Base-by-base conservation (phyloP, 164 flowering plant genomes). In the Aristolochia californica region DNA sequence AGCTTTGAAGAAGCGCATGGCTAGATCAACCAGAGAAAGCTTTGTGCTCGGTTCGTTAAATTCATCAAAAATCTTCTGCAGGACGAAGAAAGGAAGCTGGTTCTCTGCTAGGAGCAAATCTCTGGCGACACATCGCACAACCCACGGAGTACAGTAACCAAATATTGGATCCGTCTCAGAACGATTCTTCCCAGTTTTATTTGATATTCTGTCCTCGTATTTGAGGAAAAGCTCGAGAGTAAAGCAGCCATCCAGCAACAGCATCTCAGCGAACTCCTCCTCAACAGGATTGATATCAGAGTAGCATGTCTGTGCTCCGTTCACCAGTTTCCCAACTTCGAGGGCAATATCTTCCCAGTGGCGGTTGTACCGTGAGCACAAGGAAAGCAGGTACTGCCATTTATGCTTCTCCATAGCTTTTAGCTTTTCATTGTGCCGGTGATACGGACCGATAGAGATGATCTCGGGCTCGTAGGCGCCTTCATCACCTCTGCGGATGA, bases 401-500 rank as follows among this genome's bases (percentile, higher is more conserved):
- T 81, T 78, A 48, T 75, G 79, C 5, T 65, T 56, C 22, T 84
- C 82, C 83, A 80, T 77, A 53, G 53, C 67, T 24, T 68, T 58
- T 0, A 75, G 72, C 5, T 68, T 27, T 9, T 62, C 18, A 17
- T 70, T 71, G 4, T 72, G 69, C 34, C 74, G 76, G 58, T 83
- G 83, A 53, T 73, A 81, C 22, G 89, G 86, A 11, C 89, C 89
- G 25, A 83, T 50, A 4, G 82, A 75, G 15, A 80, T 69, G 21
- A 71, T 68, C 68, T 72, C 73, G 0, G 84, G 90, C 11, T 61
- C 64, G 58, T 72, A 75, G 20, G 80, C 77, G 45, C 61, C 66
- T 52, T 74, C 72, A 7, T 76, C 76, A 5, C 62, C 69, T 22
- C 70, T 75, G 2, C 70, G 68, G 2, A 82, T 62, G 24, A 64